Conservation (phyloP, 2,329 filamentous ascomycete genomes). For the Aureobasidium leucospermi region DNA sequence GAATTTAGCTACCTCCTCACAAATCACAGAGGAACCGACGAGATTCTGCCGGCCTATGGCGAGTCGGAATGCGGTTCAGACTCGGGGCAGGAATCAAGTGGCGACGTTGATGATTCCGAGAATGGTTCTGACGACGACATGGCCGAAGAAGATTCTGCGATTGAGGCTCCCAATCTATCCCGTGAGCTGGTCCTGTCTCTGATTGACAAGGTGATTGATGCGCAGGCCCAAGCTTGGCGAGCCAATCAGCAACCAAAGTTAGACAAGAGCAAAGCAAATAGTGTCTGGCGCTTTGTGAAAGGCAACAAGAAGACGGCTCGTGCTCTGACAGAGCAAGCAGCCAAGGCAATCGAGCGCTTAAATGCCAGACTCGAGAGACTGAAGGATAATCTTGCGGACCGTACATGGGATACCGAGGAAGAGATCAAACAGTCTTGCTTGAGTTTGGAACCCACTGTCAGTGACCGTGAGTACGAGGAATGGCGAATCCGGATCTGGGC, state of each 20-base stretch:
- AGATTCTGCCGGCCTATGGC: constrained; percentile 33
- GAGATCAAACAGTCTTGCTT: constrained; percentile 51
- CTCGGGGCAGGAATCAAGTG: not conserved
- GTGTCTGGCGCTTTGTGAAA: constrained; percentile 54
- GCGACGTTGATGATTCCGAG: constrained; percentile 22
- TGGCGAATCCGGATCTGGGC: constrained; percentile 40
- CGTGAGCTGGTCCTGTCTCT: constrained; percentile 21
- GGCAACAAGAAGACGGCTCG: constrained; percentile 32
- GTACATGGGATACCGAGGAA: constrained; percentile 46
- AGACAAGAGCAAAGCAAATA: constrained; percentile 50
- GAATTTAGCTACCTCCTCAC: constrained; percentile 22
- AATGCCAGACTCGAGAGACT: constrained; percentile 50
- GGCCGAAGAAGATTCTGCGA: constrained; percentile 1
- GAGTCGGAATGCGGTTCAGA: constrained; percentile 39
- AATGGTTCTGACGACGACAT: constrained; percentile 34
- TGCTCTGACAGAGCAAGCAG: constrained; percentile 38
- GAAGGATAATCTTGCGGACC: constrained; percentile 44
- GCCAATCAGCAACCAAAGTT: constrained; percentile 49
- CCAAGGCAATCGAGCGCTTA: constrained; percentile 36
- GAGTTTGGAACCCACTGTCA: constrained; percentile 58
- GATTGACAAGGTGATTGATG: constrained; percentile 48
- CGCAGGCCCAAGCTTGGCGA: constrained; percentile 51
- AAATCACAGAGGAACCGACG: constrained; percentile 18
- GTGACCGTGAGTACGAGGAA: constrained; percentile 48
- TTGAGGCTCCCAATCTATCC: not conserved